These are phyloP conservation scores for Phytophthora foliorum DNA, from an alignment of 352 stramenopile species.

Conservation along the genomic window DNA sequence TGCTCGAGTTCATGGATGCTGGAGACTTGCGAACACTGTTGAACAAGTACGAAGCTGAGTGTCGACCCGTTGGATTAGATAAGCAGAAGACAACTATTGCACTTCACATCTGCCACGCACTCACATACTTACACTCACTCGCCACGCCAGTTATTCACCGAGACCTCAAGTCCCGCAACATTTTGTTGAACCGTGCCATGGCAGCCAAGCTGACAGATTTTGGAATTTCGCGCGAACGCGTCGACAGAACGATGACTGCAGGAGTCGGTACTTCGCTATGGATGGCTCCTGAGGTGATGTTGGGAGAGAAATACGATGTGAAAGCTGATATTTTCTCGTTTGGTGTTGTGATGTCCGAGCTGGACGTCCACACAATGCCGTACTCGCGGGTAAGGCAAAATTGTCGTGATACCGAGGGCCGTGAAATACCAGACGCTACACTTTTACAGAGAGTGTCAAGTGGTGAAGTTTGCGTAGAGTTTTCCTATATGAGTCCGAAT, in stretches of 20 bases:
- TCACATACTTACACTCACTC: conserved; percentile 36
- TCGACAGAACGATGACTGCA: conserved; percentile 32
- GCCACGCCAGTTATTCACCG: conserved; percentile 46
- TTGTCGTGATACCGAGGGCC: conserved; percentile 1
- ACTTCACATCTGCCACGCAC: conserved; percentile 43
- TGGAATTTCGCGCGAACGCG: conserved; percentile 21
- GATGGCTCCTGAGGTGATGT: conserved; percentile 38
- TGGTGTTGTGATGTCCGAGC: conserved; percentile 38
- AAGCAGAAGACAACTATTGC: conserved; percentile 33
- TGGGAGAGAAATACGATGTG: conserved; percentile 33
- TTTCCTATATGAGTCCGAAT: conserved; percentile 15
- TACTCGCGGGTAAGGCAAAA: conserved; percentile 18
- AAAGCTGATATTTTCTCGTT: conserved; percentile 45
- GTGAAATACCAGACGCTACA: conserved; percentile 24
- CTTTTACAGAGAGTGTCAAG: conserved; percentile 42
- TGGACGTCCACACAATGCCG: conserved; percentile 31
- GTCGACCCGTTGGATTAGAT: conserved; percentile 19
- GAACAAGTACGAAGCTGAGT: conserved; percentile 19
- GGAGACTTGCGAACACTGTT: conserved; percentile 52
- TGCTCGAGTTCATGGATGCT: conserved; percentile 60
- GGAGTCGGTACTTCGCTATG: conserved; percentile 30
- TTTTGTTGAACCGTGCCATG: conserved; percentile 41
- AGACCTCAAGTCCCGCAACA: conserved; percentile 69
- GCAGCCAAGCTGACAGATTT: conserved; percentile 40
- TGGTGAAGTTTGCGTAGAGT: conserved; percentile 28